Conservation (phyloP, 257 asterid genomes). For the Euphrasia confusa region DNA sequence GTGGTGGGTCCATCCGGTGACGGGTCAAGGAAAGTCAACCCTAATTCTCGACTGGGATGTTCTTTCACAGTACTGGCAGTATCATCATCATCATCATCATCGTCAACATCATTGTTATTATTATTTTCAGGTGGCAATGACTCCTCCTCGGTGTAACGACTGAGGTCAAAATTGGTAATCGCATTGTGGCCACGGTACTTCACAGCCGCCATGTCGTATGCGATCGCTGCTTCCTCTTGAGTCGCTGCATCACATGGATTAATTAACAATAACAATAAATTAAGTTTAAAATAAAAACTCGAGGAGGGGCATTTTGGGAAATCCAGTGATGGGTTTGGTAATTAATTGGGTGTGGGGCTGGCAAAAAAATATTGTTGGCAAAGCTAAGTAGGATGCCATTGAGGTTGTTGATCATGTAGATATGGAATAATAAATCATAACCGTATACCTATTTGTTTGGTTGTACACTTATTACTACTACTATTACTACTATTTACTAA, state of each 20-base stretch:
- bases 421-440: no score
- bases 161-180: constrained; percentile 84
- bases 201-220: constrained; percentile 94
- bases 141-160: constrained; percentile 52
- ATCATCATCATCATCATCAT: no score
- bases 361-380: no score
- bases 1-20: constrained; percentile 21
- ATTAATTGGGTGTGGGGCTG: no score
- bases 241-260: constrained; percentile 47
- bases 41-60: constrained; percentile 27
- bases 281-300: background rate
- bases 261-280: background rate
- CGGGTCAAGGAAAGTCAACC: constrained; percentile 30
- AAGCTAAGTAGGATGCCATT: no score
- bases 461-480: no score
- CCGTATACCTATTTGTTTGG: no score
- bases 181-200: constrained; percentile 92
- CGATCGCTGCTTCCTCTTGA: constrained; percentile 95
- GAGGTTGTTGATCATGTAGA: no score
- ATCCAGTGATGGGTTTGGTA: no score
- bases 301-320: background rate
- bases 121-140: no score
- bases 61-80: constrained; percentile 4
- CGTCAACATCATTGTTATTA: no score
- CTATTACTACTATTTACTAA: no score